Conservation (phyloP, 768 basidiomycete species). For the Pholiota microspora region DNA sequence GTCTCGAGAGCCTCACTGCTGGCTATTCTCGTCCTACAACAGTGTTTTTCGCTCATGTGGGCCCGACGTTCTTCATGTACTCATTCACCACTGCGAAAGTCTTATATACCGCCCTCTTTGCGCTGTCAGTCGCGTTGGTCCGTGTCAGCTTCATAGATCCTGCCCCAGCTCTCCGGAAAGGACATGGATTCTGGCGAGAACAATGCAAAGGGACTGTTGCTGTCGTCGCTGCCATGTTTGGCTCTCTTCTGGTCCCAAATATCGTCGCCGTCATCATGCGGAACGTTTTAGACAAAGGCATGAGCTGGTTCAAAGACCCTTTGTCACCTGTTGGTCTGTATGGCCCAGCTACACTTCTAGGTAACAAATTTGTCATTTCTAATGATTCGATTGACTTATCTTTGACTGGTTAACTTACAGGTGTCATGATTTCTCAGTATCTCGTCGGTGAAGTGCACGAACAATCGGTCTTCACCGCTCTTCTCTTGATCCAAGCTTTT, state of each 20-base stretch:
- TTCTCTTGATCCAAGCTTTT: conserved; percentile 58
- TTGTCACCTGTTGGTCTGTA: conserved; percentile 67
- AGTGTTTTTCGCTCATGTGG: conserved; percentile 76
- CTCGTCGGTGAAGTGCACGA: conserved; percentile 55
- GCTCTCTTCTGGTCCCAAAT: conserved; percentile 65
- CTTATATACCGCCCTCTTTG: conserved; percentile 54
- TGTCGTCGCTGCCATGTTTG: conserved; percentile 48
- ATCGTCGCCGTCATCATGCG: conserved; percentile 69
- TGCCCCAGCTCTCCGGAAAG: conserved; percentile 27
- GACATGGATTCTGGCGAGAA: conserved; percentile 36
- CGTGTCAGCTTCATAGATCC: conserved; percentile 32
- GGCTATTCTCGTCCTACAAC: conserved; percentile 55
- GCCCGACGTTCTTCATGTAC: conserved; percentile 69
- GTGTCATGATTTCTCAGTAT: conserved; percentile 61
- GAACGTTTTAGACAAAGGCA: conserved; percentile 55
- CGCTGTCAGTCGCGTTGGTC: conserved; percentile 44
- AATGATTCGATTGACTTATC: neutral
- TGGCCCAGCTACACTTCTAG: conserved; percentile 70
- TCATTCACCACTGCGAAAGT: conserved; percentile 69
- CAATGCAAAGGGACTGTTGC: conserved; percentile 46
- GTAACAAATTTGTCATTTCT: conserved; percentile 34
- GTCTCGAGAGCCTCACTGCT: conserved; percentile 60
- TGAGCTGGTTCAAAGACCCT: conserved; percentile 87
- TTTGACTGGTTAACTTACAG: conserved; percentile 30
- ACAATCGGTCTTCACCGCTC: conserved; percentile 54